These are phyloP conservation scores for Debaryomyces castellii DNA, from an alignment of 805 yeast species.

Conservation along the genomic window DNA sequence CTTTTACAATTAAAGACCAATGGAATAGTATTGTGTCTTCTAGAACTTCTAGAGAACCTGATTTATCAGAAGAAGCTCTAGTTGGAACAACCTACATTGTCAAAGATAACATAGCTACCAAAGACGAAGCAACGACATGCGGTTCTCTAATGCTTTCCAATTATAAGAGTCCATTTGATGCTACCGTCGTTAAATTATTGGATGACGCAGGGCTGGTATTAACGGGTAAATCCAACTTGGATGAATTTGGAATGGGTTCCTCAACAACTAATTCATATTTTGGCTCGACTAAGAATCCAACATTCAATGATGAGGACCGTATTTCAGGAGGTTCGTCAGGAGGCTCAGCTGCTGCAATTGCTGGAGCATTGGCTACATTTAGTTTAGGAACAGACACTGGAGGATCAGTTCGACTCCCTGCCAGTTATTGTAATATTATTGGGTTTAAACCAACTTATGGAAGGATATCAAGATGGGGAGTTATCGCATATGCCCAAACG, in stretches of 20 bases:
- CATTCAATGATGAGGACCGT: conserved; percentile 23
- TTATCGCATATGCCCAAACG: conserved; percentile 88
- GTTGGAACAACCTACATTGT: conserved; percentile 14
- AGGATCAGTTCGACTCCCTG: conserved; percentile 92
- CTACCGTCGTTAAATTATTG: conserved; percentile 67
- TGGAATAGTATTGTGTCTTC: conserved; percentile 15
- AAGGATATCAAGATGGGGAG: conserved; percentile 87
- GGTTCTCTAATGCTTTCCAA: conserved; percentile 61
- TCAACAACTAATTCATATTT: conserved; percentile 53
- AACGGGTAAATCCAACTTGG: conserved; percentile 87
- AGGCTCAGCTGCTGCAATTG: conserved; percentile 92
- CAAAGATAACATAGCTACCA: conserved; percentile 79
- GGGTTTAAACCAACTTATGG: conserved; percentile 97
- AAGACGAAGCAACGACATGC: conserved; percentile 70
- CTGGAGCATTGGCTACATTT: conserved; percentile 66
- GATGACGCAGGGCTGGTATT: conserved; percentile 49
- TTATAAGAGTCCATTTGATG: conserved; percentile 76
- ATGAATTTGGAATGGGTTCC: conserved; percentile 98
- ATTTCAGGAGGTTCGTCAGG: conserved; percentile 92
- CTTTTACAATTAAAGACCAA: neutral
- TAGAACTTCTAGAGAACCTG: neutral
- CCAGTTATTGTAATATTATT: conserved; percentile 75
- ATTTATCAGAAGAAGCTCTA: neutral
- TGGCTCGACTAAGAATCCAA: conserved; percentile 61
- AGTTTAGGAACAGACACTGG: conserved; percentile 97